A percentile compares a stretch with the other conserved stretches of the same genome.
These are phyloP conservation scores for Populus pruinosa DNA, from an alignment of 345 rosid species.

Conservation along the genomic window DNA sequence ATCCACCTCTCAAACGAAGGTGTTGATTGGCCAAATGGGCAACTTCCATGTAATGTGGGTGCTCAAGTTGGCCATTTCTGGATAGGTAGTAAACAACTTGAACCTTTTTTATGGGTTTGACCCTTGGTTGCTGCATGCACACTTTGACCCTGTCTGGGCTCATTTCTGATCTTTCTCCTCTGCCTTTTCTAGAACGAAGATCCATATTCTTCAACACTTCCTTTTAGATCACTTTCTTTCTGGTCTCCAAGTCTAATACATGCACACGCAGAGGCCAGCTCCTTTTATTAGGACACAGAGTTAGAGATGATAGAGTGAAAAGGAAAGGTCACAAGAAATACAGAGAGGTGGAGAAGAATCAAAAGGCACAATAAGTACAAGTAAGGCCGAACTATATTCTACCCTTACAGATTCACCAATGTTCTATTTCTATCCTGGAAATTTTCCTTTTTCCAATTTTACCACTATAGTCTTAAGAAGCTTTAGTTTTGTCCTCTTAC, in stretches of 20 bases:
- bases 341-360: background rate
- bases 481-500: too few species aligned
- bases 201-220: slow-evolving; percentile 22
- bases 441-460: too few species aligned
- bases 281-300: background rate
- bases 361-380: background rate
- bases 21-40: slow-evolving; percentile 55
- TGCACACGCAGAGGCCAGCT: background rate
- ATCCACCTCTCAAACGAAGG: slow-evolving; percentile 75
- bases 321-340: slow-evolving; percentile 2
- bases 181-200: slow-evolving; percentile 33
- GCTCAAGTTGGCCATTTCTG: slow-evolving; percentile 87
- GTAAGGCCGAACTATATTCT: background rate
- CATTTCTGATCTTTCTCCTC: slow-evolving; percentile 24
- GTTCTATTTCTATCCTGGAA: too few species aligned
- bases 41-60: slow-evolving; percentile 88
- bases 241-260: background rate
- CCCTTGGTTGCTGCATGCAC: slow-evolving; percentile 21
- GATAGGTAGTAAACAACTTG: slow-evolving; percentile 85
- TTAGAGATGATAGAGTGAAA: background rate
- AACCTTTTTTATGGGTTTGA: slow-evolving; percentile 41
- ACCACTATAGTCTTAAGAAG: too few species aligned
- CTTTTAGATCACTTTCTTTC: background rate
- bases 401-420: background rate
- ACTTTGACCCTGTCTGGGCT: slow-evolving; percentile 47